phyloP scores from a whole-genome alignment of 495 filamentous ascomycete species.

The Penicillium subrubescens region DNA sequence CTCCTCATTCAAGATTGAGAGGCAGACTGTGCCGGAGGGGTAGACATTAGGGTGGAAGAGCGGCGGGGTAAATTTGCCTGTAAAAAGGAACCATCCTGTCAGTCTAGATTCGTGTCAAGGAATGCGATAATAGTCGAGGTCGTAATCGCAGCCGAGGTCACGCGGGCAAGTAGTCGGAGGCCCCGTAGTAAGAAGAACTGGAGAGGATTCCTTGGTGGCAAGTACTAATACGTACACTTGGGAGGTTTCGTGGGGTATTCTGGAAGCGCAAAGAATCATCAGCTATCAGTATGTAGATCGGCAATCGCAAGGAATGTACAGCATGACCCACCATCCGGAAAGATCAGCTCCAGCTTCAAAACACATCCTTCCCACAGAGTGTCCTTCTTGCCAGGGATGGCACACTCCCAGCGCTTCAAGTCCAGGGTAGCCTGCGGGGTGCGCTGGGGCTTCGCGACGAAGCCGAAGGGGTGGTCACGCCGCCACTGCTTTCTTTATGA shows the following conservation, averaged over 20 bases:
- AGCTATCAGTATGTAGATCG: conserved; percentile 18
- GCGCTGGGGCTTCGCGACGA: conserved; percentile 87
- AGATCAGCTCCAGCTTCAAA: conserved; percentile 89
- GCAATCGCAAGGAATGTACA: conserved; percentile 14
- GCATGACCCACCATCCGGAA: conserved; percentile 81
- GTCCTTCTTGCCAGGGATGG: conserved; percentile 91
- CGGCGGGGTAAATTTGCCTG: conserved; percentile 95
- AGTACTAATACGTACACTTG: conserved; percentile 71
- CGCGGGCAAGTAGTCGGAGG: neutral
- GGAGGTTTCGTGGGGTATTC: conserved; percentile 99
- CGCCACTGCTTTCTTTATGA: conserved; percentile 87
- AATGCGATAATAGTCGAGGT: neutral
- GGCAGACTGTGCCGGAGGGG: conserved; percentile 94
- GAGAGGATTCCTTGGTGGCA: neutral
- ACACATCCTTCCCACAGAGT: conserved; percentile 96
- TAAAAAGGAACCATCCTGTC: conserved; percentile 8
- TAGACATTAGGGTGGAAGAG: conserved; percentile 99
- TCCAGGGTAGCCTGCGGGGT: conserved; percentile 81
- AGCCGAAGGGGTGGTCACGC: conserved; percentile 95
- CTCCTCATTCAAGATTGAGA: conserved; percentile 97
- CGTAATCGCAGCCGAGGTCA: neutral
- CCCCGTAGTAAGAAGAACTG: neutral
- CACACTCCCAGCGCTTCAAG: conserved; percentile 94
- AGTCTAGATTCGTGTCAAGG: neutral
- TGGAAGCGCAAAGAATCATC: conserved; percentile 39